A percentile compares a stretch with the other conserved stretches of the same genome.
Evolutionary conservation across 2,329 filamentous ascomycete species (phyloP).

Genomic region (Aspergillus pseudoterreus): DNA sequence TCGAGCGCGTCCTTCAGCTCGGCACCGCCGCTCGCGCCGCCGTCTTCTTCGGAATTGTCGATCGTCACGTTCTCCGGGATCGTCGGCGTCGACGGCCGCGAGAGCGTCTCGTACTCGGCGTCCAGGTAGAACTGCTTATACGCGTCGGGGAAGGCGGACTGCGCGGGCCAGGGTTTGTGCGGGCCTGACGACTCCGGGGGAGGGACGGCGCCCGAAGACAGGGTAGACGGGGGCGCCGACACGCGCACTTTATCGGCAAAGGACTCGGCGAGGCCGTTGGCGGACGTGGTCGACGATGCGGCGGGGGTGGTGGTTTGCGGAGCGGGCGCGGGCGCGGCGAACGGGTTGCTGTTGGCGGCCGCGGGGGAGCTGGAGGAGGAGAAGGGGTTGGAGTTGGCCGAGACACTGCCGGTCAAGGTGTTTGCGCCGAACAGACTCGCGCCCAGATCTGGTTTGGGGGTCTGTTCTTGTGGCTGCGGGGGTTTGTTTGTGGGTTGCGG

Average conservation of each 20-base stretch:
- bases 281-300: constrained; percentile 35
- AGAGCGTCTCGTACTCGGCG: constrained; percentile 87
- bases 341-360: constrained; percentile 52
- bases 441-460: constrained; percentile 39
- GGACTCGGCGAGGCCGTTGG: constrained; percentile 66
- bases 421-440: constrained; percentile 62
- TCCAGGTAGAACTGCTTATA: constrained; percentile 81
- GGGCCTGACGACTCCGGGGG: constrained; percentile 36
- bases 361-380: constrained; percentile 35
- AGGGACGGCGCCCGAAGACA: constrained; percentile 20
- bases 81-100: constrained; percentile 49
- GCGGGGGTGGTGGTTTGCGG: constrained; percentile 32
- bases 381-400: constrained; percentile 54
- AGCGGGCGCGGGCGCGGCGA: constrained; percentile 47
- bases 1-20: constrained; percentile 70
- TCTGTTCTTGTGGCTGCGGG: constrained; percentile 11
- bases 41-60: constrained; percentile 38
- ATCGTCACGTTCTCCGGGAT: constrained; percentile 45
- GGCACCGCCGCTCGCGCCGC: constrained; percentile 28
- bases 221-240: constrained; percentile 33
- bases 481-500: constrained; percentile 15
- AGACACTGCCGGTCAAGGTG: constrained; percentile 33
- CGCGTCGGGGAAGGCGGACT: constrained; percentile 60
- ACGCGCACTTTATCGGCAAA: constrained; percentile 68
- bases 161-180: constrained; percentile 71